Evolutionary conservation across 2,329 filamentous ascomycete species (phyloP), one percentile per base, ranked within the genome.

Genomic region (Cladorrhinum sp.): DNA sequence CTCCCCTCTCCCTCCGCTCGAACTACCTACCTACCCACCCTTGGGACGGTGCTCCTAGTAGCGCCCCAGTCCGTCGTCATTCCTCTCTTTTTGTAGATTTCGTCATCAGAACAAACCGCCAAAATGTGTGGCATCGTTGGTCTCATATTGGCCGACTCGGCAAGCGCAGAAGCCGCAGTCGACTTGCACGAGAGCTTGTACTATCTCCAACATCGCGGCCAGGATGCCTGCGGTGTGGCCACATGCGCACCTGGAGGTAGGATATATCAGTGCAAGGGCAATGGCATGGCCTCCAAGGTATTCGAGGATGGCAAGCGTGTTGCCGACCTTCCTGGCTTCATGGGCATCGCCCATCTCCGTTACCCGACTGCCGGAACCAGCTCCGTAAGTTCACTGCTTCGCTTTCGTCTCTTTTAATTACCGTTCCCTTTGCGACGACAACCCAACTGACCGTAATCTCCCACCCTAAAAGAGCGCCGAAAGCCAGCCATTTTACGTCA

Each of bases 401-500:
- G 54, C 27, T 56, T 48, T 2, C 22, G 2, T 49, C 48, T 50
- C 12, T 18, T 52, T n/a, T n/a, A 9, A 51, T 6, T 27, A 5
- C 36, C 36, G 6, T 41, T 45, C 18, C n/a, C 18, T 45, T 41
- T 41, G 29, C 48, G 22, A 32, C 16, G 41, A 25, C 13, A 23
- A 18, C 18, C 27, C 22, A 52, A 22, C 48, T 49, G 23, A 52
- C 41, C n/a, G 3, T 49, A 9, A 27, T 10, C 9, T 55, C 22
- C n/a, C 52, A 49, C 24, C 48, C 50, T 24, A 57, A 16, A 62
- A 61, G 61, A 93, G 91, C 70, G 87, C 91, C 7, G 92, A 96
- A 76, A 91, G 91, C 10, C 92, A 96, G 75, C 93, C 93, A 0
- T 96, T 97, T 75, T 96, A 95, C 72, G 91, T 95, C 69, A 96